A percentile compares a stretch with the other conserved stretches of the same genome.
phyloP scores from a whole-genome alignment of 345 rosid genomes.

The Camelina neglecta region DNA sequence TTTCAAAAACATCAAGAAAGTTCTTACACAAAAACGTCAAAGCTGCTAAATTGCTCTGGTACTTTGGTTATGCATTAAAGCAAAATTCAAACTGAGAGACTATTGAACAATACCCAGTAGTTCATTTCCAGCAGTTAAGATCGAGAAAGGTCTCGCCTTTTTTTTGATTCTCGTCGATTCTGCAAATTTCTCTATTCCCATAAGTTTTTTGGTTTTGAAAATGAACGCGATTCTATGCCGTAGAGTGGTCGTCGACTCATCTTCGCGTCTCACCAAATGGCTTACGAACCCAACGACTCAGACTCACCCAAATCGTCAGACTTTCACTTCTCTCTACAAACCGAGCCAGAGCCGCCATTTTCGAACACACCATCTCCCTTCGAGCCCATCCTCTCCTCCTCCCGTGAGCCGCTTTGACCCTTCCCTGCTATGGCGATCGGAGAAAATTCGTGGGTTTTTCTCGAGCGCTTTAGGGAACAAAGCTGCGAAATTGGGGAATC shows the following conservation, averaged over 20 bases:
- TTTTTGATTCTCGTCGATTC: not conserved
- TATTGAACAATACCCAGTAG: conserved; percentile 7
- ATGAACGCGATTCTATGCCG: conserved; percentile 55
- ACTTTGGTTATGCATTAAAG: not conserved
- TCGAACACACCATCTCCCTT: conserved; percentile 34
- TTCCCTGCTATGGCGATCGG: conserved; percentile 45
- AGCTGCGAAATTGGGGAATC: conserved; percentile 39
- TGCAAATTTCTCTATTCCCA: not conserved
- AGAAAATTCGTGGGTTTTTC: conserved; percentile 45
- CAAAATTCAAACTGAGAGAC: not conserved
- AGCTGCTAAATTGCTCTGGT: conserved; percentile 5
- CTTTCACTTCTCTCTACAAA: conserved; percentile 24
- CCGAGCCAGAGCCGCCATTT: conserved; percentile 41
- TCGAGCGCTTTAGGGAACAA: conserved; percentile 46
- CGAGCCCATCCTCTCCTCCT: conserved; percentile 11
- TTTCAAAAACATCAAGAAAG: conserved; percentile 19
- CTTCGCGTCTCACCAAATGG: conserved; percentile 49
- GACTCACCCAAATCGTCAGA: conserved; percentile 28
- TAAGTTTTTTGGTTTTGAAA: not conserved
- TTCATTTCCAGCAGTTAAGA: not conserved
- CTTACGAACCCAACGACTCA: conserved; percentile 29
- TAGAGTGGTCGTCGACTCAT: conserved; percentile 43
- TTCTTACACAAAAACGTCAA: conserved; percentile 23
- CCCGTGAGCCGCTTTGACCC: conserved; percentile 39
- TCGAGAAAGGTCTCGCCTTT: conserved; percentile 27